A percentile compares a stretch with the other conserved stretches of the same genome.
These are phyloP conservation scores for Yarrowia divulgata DNA, from an alignment of 805 yeast species.

Conservation along the genomic window DNA sequence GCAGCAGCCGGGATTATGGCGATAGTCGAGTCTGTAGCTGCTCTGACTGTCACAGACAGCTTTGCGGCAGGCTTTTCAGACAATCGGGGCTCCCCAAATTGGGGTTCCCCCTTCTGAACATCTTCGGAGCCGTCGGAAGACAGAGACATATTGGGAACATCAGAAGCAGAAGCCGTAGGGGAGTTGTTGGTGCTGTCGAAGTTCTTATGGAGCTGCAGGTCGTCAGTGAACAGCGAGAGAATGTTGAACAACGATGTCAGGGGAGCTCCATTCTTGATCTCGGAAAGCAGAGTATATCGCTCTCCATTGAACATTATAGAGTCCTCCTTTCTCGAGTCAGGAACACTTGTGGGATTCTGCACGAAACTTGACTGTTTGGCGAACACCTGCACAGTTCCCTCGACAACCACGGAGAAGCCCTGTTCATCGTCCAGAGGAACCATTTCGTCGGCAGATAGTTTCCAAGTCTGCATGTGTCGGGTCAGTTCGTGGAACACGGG, in stretches of 20 bases:
- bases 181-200: slow-evolving; percentile 35
- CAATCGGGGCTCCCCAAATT: slow-evolving; percentile 23
- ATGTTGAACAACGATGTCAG: slow-evolving; percentile 83
- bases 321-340: slow-evolving; percentile 40
- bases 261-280: slow-evolving; percentile 83
- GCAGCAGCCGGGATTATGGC: slow-evolving; percentile 91
- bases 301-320: slow-evolving; percentile 55
- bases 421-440: slow-evolving; percentile 73
- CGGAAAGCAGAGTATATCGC: slow-evolving; percentile 76
- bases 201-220: slow-evolving; percentile 47
- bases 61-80: slow-evolving; percentile 18
- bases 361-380: slow-evolving; percentile 52
- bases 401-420: slow-evolving; percentile 92
- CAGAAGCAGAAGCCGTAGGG: slow-evolving; percentile 2
- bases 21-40: slow-evolving; percentile 77
- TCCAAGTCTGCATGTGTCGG: slow-evolving; percentile 87
- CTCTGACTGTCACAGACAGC: slow-evolving; percentile 69
- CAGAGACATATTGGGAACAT: slow-evolving; percentile 32
- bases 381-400: slow-evolving; percentile 84
- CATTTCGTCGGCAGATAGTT: slow-evolving; percentile 77
- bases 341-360: slow-evolving; percentile 42
- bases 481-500: slow-evolving; percentile 93
- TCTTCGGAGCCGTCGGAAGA: slow-evolving; percentile 25
- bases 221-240: slow-evolving; percentile 71
- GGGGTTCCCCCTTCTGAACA: slow-evolving; percentile 16